Conservation (phyloP, 148 eudicot species). For the Rhododendron ovatum region DNA sequence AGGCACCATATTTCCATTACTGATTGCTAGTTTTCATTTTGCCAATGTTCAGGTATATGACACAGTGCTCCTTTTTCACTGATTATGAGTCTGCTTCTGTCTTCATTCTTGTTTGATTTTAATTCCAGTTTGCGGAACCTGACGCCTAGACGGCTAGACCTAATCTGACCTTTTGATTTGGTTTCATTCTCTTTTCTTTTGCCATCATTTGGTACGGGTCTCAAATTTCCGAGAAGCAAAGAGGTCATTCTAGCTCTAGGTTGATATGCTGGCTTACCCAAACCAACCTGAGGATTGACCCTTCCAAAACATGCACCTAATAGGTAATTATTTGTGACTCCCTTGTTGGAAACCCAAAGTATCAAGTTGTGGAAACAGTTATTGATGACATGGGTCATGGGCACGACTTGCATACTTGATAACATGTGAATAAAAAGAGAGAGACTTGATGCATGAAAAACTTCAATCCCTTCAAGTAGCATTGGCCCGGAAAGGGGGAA, state of each 20-base stretch:
- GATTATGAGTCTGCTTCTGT: not conserved
- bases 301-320: not conserved
- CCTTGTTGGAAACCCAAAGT: not conserved
- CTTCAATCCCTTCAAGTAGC: not conserved
- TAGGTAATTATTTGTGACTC: not conserved
- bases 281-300: not conserved
- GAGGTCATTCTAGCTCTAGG: not conserved
- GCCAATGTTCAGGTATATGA: slow-evolving; percentile 61
- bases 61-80: not conserved
- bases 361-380: not conserved
- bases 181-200: not conserved
- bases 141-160: not conserved
- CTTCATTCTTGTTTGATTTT: not conserved
- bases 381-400: not conserved
- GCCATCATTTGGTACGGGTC: not conserved
- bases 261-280: not conserved
- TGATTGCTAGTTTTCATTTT: slow-evolving; percentile 76
- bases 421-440: not conserved
- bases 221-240: not conserved
- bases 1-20: slow-evolving; percentile 61
- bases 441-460: not conserved
- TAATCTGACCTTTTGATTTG: not conserved
- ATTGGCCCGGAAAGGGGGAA: not conserved
- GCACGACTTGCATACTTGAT: not conserved
- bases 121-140: not conserved